phyloP scores from a whole-genome alignment of 371 early-diverging fungal genomes.

The Actinomucor elegans region DNA sequence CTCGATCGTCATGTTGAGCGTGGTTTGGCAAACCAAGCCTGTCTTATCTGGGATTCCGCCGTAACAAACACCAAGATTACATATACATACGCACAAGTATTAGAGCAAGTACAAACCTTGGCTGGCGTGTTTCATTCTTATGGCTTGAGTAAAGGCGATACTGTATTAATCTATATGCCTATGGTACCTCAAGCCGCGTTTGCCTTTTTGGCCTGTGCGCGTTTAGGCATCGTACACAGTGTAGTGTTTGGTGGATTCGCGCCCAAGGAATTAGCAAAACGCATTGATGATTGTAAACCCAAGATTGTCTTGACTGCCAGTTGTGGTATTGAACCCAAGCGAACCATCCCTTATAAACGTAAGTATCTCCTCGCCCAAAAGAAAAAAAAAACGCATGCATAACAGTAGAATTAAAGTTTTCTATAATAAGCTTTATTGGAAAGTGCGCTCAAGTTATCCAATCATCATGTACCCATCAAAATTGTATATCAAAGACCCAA shows the following conservation, averaged over 20 bases:
- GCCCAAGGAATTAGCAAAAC: slow-evolving; percentile 75
- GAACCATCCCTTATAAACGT: slow-evolving; percentile 68
- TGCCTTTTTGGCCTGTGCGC: slow-evolving; percentile 89
- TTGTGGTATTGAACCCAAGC: slow-evolving; percentile 75
- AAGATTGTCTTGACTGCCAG: slow-evolving; percentile 75
- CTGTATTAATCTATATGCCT: slow-evolving; percentile 87
- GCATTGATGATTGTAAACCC: slow-evolving; percentile 78
- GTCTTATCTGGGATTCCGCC: slow-evolving; percentile 83
- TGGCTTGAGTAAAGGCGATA: slow-evolving; percentile 80
- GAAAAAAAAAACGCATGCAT: slow-evolving; percentile 6
- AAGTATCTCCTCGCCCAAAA: background rate
- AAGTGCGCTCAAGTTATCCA: slow-evolving; percentile 55
- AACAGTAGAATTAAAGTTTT: too few relatives aligned
- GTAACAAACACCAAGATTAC: slow-evolving; percentile 51
- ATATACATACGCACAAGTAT: slow-evolving; percentile 73
- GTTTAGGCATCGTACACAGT: slow-evolving; percentile 86
- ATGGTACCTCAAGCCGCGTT: slow-evolving; percentile 89
- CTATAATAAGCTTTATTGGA: slow-evolving; percentile 62
- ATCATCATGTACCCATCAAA: slow-evolving; percentile 50
- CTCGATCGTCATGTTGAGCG: slow-evolving; percentile 82
- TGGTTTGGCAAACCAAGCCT: slow-evolving; percentile 41
- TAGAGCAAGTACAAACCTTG: slow-evolving; percentile 69
- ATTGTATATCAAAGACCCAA: slow-evolving; percentile 65
- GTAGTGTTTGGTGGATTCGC: slow-evolving; percentile 84
- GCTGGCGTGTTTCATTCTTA: slow-evolving; percentile 74